Conservation (phyloP, 2,329 filamentous ascomycete genomes). For the Hypoxylon sp. region DNA sequence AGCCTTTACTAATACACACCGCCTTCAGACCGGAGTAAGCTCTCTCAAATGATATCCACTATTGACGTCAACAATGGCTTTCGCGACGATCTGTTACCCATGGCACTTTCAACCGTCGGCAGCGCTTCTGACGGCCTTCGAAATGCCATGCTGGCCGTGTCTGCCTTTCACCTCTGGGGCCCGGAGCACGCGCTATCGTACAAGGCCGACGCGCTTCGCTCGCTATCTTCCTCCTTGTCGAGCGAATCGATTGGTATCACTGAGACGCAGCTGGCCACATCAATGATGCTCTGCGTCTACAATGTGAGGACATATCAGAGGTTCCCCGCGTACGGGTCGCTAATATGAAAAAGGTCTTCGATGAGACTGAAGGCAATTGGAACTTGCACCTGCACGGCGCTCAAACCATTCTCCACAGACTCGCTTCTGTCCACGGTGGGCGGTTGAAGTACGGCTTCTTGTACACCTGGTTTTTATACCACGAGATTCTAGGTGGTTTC, state of each 20-base stretch:
- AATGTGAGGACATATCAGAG: slow-evolving; percentile 53
- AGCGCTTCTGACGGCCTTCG: slow-evolving; percentile 55
- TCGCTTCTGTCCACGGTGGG: slow-evolving; percentile 47
- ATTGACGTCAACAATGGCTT: slow-evolving; percentile 62
- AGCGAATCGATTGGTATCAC: slow-evolving; percentile 49
- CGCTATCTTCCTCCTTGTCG: slow-evolving; percentile 55
- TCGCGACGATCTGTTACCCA: slow-evolving; percentile 59
- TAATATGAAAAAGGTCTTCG: slow-evolving; percentile 57
- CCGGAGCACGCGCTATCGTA: slow-evolving; percentile 57
- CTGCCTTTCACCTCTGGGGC: slow-evolving; percentile 58
- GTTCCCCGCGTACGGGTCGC: not conserved
- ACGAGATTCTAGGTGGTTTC: slow-evolving; percentile 60
- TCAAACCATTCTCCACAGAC: slow-evolving; percentile 53
- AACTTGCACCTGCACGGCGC: slow-evolving; percentile 59
- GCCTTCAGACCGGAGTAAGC: slow-evolving; percentile 54
- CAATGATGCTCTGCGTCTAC: slow-evolving; percentile 65
- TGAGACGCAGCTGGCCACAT: slow-evolving; percentile 59
- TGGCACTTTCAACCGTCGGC: slow-evolving; percentile 56
- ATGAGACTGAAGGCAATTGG: slow-evolving; percentile 62
- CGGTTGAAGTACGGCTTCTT: slow-evolving; percentile 55
- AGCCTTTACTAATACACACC: slow-evolving; percentile 26
- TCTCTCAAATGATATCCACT: slow-evolving; percentile 62
- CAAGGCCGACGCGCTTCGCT: slow-evolving; percentile 57
- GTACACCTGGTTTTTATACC: slow-evolving; percentile 62
- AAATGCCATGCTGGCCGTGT: slow-evolving; percentile 60